Conservation (phyloP, 2,329 filamentous ascomycete genomes). For the Lachnellula willkommii region DNA sequence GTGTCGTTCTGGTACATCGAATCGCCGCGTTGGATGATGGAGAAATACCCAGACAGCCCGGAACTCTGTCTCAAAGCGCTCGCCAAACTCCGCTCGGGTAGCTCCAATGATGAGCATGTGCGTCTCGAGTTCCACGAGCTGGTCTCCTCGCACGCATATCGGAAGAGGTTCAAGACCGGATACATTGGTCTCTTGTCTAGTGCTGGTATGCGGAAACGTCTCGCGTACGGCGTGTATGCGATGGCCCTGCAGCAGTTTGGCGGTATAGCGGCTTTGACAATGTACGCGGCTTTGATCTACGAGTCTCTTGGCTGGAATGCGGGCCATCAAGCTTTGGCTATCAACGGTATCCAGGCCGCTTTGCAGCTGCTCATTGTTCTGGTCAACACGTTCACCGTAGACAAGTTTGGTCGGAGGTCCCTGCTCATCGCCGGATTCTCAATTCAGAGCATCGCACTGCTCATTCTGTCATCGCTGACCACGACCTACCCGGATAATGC, state of each 20-base stretch:
- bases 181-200: constrained; percentile 67
- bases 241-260: constrained; percentile 69
- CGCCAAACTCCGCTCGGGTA: constrained; percentile 54
- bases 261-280: constrained; percentile 67
- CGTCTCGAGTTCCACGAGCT: constrained; percentile 60
- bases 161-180: constrained; percentile 50
- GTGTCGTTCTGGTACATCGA: constrained; percentile 58
- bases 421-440: constrained; percentile 57
- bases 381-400: constrained; percentile 67
- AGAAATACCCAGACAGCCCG: constrained; percentile 51
- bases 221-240: constrained; percentile 58
- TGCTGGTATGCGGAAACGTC: constrained; percentile 60
- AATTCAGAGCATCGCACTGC: constrained; percentile 34
- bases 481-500: constrained; percentile 35
- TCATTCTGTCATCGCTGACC: constrained; percentile 35
- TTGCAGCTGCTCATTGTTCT: constrained; percentile 54
- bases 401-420: constrained; percentile 65
- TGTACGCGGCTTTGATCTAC: constrained; percentile 67
- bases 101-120: constrained; percentile 63
- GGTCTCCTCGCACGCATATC: constrained; percentile 65
- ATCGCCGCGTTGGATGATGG: constrained; percentile 61
- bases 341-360: constrained; percentile 68
- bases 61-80: constrained; percentile 56
- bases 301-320: constrained; percentile 55
- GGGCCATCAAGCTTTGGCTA: constrained; percentile 60